A percentile compares a stretch with the other conserved stretches of the same genome.
phyloP scores from a whole-genome alignment of 2,329 filamentous ascomycete genomes.

The Clarireedia paspali region DNA sequence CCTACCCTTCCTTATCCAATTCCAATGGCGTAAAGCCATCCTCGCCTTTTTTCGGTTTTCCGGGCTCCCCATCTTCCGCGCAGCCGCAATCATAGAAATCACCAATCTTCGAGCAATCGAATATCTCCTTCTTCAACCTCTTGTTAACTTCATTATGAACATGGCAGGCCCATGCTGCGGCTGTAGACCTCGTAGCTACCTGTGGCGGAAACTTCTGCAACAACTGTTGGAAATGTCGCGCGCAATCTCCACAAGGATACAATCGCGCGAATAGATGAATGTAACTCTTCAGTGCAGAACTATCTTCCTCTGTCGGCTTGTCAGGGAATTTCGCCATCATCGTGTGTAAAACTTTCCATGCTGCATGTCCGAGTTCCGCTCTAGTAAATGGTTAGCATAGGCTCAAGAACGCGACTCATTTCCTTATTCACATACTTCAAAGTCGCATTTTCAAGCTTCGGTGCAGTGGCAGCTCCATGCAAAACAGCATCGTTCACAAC shows the following conservation, averaged over 20 bases:
- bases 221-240: slow-evolving; percentile 56
- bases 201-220: slow-evolving; percentile 58
- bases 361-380: slow-evolving; percentile 56
- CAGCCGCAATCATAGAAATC: slow-evolving; percentile 68
- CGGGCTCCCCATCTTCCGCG: slow-evolving; percentile 52
- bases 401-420: background rate
- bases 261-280: slow-evolving; percentile 60
- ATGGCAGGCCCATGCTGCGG: slow-evolving; percentile 61
- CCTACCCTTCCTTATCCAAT: slow-evolving; percentile 27
- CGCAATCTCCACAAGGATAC: slow-evolving; percentile 65
- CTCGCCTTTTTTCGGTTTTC: slow-evolving; percentile 25
- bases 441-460: slow-evolving; percentile 76
- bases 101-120: slow-evolving; percentile 60
- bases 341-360: slow-evolving; percentile 64
- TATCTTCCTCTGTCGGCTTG: slow-evolving; percentile 53
- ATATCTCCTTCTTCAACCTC: slow-evolving; percentile 51
- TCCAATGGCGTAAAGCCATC: slow-evolving; percentile 28
- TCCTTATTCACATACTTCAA: slow-evolving; percentile 48
- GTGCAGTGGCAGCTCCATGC: slow-evolving; percentile 64
- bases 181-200: slow-evolving; percentile 53
- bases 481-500: slow-evolving; percentile 43
- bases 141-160: slow-evolving; percentile 62
- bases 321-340: slow-evolving; percentile 65
- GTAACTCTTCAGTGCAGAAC: slow-evolving; percentile 54
- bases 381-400: slow-evolving; percentile 19